phyloP scores from a whole-genome alignment of 257 asterid genomes.

The Vinca minor region DNA sequence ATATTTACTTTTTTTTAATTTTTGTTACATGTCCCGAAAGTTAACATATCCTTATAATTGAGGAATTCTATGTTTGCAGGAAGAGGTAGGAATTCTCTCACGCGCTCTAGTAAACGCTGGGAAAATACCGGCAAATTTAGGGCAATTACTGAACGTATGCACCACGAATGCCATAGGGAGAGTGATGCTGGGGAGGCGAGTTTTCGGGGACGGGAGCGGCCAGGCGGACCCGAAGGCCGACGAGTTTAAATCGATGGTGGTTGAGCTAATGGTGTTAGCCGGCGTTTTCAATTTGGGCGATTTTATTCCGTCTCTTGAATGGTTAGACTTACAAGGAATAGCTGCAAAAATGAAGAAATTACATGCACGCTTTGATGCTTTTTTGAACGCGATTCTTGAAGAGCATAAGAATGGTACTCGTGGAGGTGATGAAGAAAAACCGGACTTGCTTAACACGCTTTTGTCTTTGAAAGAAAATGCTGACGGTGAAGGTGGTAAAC shows the following conservation, averaged over 20 bases:
- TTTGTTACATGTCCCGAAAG: no score
- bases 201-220: slow-evolving; percentile 45
- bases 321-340: slow-evolving; percentile 70
- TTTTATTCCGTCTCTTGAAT: slow-evolving; percentile 63
- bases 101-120: slow-evolving; percentile 42
- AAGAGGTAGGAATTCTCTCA: slow-evolving; percentile 45
- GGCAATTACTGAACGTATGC: slow-evolving; percentile 53
- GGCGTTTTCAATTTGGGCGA: slow-evolving; percentile 88
- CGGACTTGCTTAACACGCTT: slow-evolving; percentile 48
- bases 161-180: slow-evolving; percentile 68
- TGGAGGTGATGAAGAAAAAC: slow-evolving; percentile 7
- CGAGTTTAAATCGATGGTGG: slow-evolving; percentile 76
- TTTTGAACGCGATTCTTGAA: slow-evolving; percentile 42
- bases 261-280: slow-evolving; percentile 69
- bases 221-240: slow-evolving; percentile 62
- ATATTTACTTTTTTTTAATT: no score
- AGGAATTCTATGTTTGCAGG: slow-evolving; percentile 28
- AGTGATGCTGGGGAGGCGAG: slow-evolving; percentile 61
- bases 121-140: slow-evolving; percentile 31
- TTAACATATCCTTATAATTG: no score
- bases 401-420: slow-evolving; percentile 37
- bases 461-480: slow-evolving; percentile 41
- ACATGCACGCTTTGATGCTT: slow-evolving; percentile 64
- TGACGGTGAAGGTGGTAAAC: slow-evolving; percentile 37
- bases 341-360: slow-evolving; percentile 68